These are phyloP conservation scores for Lupinus albus DNA, from an alignment of 306 rosid genomes.

Conservation along the genomic window DNA sequence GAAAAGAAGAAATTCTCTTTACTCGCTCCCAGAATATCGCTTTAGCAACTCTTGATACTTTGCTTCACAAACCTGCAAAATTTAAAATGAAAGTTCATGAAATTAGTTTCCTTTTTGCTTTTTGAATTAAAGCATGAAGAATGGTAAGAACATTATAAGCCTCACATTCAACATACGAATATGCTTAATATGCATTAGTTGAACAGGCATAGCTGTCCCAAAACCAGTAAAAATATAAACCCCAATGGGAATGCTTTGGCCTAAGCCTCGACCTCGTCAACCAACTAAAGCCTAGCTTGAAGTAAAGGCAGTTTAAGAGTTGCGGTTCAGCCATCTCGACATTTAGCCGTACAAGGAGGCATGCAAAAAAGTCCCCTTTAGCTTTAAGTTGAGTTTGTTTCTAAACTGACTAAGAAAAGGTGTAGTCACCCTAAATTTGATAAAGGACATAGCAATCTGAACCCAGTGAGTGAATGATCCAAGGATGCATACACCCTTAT, in stretches of 20 bases:
- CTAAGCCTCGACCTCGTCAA: neutral
- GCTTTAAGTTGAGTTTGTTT: no score
- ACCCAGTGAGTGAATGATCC: no score
- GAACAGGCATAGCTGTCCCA: neutral
- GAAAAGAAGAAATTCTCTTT: slow-evolving; percentile 25
- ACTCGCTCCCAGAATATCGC: slow-evolving; percentile 63
- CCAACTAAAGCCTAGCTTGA: neutral
- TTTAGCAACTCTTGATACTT: slow-evolving; percentile 63
- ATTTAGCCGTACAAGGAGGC: neutral
- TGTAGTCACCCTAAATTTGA: no score
- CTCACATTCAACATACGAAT: neutral
- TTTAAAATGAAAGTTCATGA: neutral
- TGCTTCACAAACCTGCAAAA: slow-evolving; percentile 64
- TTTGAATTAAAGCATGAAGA: neutral
- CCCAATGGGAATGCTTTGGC: neutral
- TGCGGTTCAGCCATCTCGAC: neutral
- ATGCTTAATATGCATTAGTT: neutral
- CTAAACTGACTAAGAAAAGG: no score
- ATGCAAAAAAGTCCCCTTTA: no score
- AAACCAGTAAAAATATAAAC: neutral
- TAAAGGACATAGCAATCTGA: no score
- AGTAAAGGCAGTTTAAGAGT: neutral
- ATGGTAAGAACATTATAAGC: neutral
- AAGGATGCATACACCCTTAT: no score
- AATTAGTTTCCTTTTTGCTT: neutral